Percentiles rank a stretch among this genome's conserved stretches.
Conservation (phyloP, 306 rosid species). For the Vachellia collinsii region DNA sequence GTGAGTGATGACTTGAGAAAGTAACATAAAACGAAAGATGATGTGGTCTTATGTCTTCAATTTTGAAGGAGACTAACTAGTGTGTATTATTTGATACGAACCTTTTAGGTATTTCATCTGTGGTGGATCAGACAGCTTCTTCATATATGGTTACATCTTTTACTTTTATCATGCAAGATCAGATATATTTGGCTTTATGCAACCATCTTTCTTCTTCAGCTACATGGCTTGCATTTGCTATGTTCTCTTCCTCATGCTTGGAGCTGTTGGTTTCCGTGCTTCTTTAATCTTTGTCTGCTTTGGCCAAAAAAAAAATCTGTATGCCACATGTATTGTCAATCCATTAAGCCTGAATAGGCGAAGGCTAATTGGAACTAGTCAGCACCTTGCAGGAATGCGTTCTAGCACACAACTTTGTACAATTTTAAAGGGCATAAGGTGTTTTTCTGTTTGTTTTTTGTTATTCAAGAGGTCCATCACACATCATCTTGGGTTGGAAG, state of each 20-base stretch:
- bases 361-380: slow-evolving; percentile 28
- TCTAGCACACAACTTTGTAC: not conserved
- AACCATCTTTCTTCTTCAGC: slow-evolving; percentile 63
- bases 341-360: slow-evolving; percentile 53
- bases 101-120: slow-evolving; percentile 53
- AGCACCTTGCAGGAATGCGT: not conserved
- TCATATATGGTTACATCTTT: slow-evolving; percentile 53
- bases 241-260: slow-evolving; percentile 66
- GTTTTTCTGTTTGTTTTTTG: too few relatives aligned
- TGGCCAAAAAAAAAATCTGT: too few relatives aligned
- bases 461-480: too few relatives aligned
- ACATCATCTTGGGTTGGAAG: too few relatives aligned
- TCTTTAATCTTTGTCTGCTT: slow-evolving; percentile 50
- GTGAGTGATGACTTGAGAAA: not conserved
- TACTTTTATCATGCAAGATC: slow-evolving; percentile 58
- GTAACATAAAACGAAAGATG: not conserved
- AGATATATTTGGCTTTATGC: slow-evolving; percentile 65
- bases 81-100: slow-evolving; percentile 24
- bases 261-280: slow-evolving; percentile 55
- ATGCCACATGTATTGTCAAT: slow-evolving; percentile 49
- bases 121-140: slow-evolving; percentile 65
- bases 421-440: not conserved
- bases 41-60: not conserved
- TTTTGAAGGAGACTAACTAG: slow-evolving; percentile 8
- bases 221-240: slow-evolving; percentile 67